A percentile compares a stretch with the other conserved stretches of the same genome.
phyloP scores from a whole-genome alignment of 805 yeast genomes.

The Candida caryicola region DNA sequence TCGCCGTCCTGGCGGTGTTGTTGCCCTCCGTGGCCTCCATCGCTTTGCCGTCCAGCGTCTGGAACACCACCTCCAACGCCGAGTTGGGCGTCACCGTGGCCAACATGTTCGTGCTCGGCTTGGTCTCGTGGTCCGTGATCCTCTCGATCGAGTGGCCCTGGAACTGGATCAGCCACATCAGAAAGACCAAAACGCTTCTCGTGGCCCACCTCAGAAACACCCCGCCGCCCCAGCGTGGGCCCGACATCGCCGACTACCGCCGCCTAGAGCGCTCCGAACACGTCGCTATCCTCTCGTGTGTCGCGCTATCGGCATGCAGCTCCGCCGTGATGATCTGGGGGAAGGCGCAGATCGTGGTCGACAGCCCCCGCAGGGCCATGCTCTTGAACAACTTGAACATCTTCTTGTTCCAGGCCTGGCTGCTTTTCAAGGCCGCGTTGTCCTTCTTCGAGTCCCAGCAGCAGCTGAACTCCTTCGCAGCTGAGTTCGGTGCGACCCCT shows the following conservation, averaged over 20 bases:
- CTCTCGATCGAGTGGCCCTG: conserved; percentile 42
- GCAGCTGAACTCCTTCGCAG: background rate
- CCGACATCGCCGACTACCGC: conserved; percentile 9
- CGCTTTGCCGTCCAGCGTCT: conserved; percentile 16
- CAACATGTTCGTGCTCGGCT: conserved; percentile 28
- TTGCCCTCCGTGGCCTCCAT: conserved; percentile 28
- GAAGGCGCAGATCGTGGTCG: conserved; percentile 23
- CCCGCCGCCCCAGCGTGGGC: background rate
- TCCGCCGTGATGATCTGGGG: conserved; percentile 28
- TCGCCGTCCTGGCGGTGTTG: conserved; percentile 20
- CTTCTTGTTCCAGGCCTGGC: conserved; percentile 33
- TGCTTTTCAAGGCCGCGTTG: conserved; percentile 17
- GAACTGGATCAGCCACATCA: conserved; percentile 34
- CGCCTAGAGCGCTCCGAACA: conserved; percentile 14
- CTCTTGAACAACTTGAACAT: conserved; percentile 39
- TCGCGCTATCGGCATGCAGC: conserved; percentile 25
- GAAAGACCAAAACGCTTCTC: conserved; percentile 13
- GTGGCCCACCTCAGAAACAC: conserved; percentile 15
- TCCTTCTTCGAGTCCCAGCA: background rate
- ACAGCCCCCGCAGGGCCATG: conserved; percentile 20
- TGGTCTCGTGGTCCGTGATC: conserved; percentile 34
- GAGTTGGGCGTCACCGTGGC: conserved; percentile 27
- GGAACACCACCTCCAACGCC: conserved; percentile 6
- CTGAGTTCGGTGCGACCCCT: background rate
- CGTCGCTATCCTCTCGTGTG: conserved; percentile 23